Percentiles rank a stretch among this genome's conserved stretches.
Conservation (phyloP, 2,329 filamentous ascomycete species). For the Xylaria sp. region DNA sequence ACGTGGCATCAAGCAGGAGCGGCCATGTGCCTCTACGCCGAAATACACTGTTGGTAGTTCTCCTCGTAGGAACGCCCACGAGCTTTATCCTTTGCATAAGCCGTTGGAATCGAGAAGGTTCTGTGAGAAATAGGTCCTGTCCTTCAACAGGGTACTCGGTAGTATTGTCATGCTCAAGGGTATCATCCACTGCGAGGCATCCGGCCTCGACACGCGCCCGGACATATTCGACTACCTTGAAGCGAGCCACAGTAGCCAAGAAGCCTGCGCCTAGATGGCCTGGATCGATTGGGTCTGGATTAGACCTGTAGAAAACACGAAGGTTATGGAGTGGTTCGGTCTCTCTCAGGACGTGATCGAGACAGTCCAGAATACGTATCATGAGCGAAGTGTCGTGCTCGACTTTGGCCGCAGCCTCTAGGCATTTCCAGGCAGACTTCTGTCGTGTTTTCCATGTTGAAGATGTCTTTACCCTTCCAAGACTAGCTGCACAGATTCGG, state of each 20-base stretch:
- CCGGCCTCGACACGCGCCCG: not conserved
- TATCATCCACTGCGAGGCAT: not conserved
- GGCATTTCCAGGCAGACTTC: not conserved
- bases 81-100: not conserved
- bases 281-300: not conserved
- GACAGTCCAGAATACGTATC: not conserved
- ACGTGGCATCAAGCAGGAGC: not conserved
- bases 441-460: not conserved
- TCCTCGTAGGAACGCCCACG: not conserved
- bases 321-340: not conserved
- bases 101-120: not conserved
- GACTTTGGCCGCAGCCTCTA: not conserved
- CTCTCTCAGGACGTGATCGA: not conserved
- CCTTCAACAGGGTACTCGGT: not conserved
- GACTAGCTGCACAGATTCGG: not conserved
- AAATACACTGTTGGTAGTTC: not conserved
- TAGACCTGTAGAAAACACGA: not conserved
- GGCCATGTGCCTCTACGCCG: not conserved
- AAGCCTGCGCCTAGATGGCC: not conserved
- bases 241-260: not conserved
- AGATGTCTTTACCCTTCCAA: not conserved
- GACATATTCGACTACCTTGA: not conserved
- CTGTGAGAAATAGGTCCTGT: not conserved
- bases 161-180: not conserved
- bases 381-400: constrained; percentile 2